Evolutionary conservation across 1,139 yeast species (phyloP), one percentile per base, ranked within the genome.

Genomic region (Arxiozyma slooffiae): DNA sequence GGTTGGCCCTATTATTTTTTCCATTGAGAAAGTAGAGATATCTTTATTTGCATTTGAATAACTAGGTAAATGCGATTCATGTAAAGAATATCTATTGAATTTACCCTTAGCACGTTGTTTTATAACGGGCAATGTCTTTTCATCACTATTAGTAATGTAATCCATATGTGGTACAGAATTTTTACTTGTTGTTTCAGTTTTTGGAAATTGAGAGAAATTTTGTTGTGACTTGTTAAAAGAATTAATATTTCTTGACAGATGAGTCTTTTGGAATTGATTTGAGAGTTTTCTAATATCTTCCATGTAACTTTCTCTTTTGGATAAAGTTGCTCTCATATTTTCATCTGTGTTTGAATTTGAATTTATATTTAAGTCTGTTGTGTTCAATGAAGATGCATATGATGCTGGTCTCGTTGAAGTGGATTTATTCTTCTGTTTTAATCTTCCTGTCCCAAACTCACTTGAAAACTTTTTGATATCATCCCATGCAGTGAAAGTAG

Each of bases 361-460:
- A n/a, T n/a, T n/a, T n/a, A n/a, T n/a, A n/a, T n/a, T n/a, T n/a
- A n/a, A n/a, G n/a, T n/a, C n/a, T n/a, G 26, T 8, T 18, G 17
- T n/a, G 7, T 17, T 9, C n/a, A n/a, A 14, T 16, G 40, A 18
- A 18, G 45, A 8, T 30, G 20, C 26, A 18, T 21, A 44, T 21
- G 14, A 24, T 17, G 17, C 34, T n/a, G 21, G 41, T 38, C 22
- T n/a, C 18, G 7, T 20, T 20, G 22, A 8, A 20, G 24, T 21
- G 14, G 37, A 17, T 34, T 44, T 38, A 23, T 42, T 51, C 38
- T 39, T 51, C 38, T 54, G 60, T 39, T 57, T 58, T 17, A 65
- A 48, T 47, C 69, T 58, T 1, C 69, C 69, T 1, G 69, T 65
- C 16, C 69, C 69, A 50, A 54, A 58, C 44, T 60, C 56, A 44